These are phyloP conservation scores for Exserohilum turcica DNA, from an alignment of 2,329 filamentous ascomycete genomes.

Conservation along the genomic window DNA sequence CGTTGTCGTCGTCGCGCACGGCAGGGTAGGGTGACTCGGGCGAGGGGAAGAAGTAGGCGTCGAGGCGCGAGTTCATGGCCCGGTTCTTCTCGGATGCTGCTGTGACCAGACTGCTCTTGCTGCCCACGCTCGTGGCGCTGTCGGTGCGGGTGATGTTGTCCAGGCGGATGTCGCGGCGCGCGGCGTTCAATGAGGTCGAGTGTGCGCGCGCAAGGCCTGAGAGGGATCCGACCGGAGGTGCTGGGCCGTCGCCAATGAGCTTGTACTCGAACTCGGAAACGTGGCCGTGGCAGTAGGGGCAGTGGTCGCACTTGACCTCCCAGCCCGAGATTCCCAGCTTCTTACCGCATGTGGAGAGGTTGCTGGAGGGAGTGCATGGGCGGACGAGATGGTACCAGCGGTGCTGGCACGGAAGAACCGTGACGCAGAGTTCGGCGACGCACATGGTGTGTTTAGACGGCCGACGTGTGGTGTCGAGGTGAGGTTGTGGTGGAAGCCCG, in stretches of 20 bases:
- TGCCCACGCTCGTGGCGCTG: constrained; percentile 44
- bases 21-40: constrained; percentile 34
- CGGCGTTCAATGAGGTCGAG: constrained; percentile 45
- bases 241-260: constrained; percentile 50
- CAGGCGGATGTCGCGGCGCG: constrained; percentile 46
- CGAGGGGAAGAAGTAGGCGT: constrained; percentile 45
- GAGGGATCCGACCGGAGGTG: constrained; percentile 46
- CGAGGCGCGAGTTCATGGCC: constrained; percentile 48
- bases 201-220: constrained; percentile 48
- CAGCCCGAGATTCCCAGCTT: constrained; percentile 55
- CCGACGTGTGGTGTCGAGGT: constrained; percentile 37
- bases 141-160: constrained; percentile 45
- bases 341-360: constrained; percentile 54
- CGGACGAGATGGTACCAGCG: constrained; percentile 57
- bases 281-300: constrained; percentile 54
- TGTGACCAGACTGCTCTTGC: constrained; percentile 41
- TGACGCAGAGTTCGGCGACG: constrained; percentile 57
- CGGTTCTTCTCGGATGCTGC: constrained; percentile 48
- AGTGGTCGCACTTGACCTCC: constrained; percentile 55
- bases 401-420: constrained; percentile 53
- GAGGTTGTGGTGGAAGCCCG: constrained; percentile 31
- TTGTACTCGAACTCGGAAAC: constrained; percentile 53
- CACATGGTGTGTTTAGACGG: constrained; percentile 52
- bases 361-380: constrained; percentile 50
- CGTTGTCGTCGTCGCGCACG: constrained; percentile 39